Evolutionary conservation across 208 protist genomes (phyloP), one percentile per base, ranked within the genome.

Genomic region (Zelonia costaricensis): DNA sequence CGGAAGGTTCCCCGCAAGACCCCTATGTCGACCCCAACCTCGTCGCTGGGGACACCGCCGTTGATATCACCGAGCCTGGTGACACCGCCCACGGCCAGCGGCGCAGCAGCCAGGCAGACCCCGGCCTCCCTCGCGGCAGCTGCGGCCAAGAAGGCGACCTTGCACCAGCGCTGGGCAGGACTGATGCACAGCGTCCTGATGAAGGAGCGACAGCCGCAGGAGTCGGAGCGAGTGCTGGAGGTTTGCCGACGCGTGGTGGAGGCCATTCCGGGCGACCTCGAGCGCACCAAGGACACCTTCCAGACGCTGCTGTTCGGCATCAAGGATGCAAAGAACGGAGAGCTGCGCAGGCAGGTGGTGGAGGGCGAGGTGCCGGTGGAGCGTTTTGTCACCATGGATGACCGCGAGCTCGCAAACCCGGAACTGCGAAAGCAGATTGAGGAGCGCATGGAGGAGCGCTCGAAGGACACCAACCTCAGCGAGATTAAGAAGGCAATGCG

Each of bases 391-490:
- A 74, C 47, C 5, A 76, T 96, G 70, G 68, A 69, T 4, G 86
- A 92, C 56, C 70, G 72, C 38, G 90, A 96, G 46, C 55, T 96
- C 28, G 72, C 82, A 18, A 96, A 93, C 56, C 90, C 90, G 18
- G 84, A 91, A 70, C 71, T 70, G 53, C 80, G 85, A 13, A 65
- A 62, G 36, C 55, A 78, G 22, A 66, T 91, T 20, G 86, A 96
- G 46, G 77, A 71, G 28, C 80, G 57, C 28, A 88, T 91, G 55
- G 61, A 85, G 68, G 62, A 81, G 48, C 82, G 90, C 13, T 73
- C 82, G 48, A 90, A 84, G 65, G 90, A 93, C 67, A 91, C 76
- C 12, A 82, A 96, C 65, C 66, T 93, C 15, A 83, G 66, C 22
- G 86, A 93, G 52, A 88, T 96, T 43, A 40, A 53, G 3, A 92